phyloP scores from a whole-genome alignment of 768 basidiomycete genomes.

The Pholiota microspora region DNA sequence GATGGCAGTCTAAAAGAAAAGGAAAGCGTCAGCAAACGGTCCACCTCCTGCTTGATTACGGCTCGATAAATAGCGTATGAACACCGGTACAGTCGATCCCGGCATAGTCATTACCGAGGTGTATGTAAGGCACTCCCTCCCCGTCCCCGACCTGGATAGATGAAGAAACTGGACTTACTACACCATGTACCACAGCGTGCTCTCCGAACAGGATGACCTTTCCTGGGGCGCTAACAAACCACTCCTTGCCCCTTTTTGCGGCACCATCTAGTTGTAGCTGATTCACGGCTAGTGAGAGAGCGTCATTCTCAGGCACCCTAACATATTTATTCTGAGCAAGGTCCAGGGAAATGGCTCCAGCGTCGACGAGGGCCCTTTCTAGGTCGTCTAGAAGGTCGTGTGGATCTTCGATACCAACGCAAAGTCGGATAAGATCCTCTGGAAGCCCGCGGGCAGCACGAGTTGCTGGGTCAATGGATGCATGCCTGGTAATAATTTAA shows the following conservation, averaged over 20 bases:
- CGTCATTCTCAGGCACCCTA: conserved; percentile 33
- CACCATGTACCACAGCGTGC: conserved; percentile 97
- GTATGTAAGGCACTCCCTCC: conserved; percentile 5
- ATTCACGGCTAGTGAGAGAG: conserved; percentile 62
- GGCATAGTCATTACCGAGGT: conserved; percentile 18
- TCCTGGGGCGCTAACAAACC: conserved; percentile 94
- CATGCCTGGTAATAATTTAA: conserved; percentile 58
- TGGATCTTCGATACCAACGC: conserved; percentile 97
- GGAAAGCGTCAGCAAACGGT: conserved; percentile 11
- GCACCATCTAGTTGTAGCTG: conserved; percentile 49
- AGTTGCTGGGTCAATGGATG: conserved; percentile 94
- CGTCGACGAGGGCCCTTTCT: conserved; percentile 87
- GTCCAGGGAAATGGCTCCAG: conserved; percentile 77
- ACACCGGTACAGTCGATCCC: conserved; percentile 26
- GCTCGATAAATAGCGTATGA: conserved; percentile 8
- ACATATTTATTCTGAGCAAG: conserved; percentile 52
- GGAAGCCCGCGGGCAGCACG: conserved; percentile 95
- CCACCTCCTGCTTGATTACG: conserved; percentile 4
- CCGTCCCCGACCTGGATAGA: conserved; percentile 17
- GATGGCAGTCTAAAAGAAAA: conserved; percentile 70
- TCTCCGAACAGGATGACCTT: conserved; percentile 99
- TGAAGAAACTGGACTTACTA: conserved; percentile 54
- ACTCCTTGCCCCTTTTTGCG: conserved; percentile 38
- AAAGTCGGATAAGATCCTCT: conserved; percentile 97
- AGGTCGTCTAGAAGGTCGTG: conserved; percentile 93